Percentiles rank a stretch among this genome's conserved stretches.
Evolutionary conservation across 345 rosid genomes (phyloP).

Genomic region (Eucalyptus sp.): DNA sequence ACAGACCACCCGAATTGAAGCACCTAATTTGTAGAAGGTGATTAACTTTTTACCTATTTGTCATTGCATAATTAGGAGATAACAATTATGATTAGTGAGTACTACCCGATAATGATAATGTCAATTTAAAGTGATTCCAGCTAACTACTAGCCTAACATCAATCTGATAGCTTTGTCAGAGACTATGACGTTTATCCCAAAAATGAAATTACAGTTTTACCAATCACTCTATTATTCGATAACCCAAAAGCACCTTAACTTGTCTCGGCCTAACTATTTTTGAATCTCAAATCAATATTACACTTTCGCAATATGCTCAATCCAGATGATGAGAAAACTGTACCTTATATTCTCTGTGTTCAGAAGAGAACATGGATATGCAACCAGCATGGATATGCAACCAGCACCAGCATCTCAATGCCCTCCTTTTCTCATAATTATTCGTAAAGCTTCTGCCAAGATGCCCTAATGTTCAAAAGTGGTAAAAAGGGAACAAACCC

Average conservation of each 20-base stretch:
- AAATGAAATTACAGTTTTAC: neutral
- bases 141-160: neutral
- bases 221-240: neutral
- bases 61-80: neutral
- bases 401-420: neutral
- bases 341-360: neutral
- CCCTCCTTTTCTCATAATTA: neutral
- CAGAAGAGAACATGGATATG: neutral
- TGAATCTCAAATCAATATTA: neutral
- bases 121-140: neutral
- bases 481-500: neutral
- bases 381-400: neutral
- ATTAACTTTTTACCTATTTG: neutral
- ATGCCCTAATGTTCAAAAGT: neutral
- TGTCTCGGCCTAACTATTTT: neutral
- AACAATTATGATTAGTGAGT: neutral
- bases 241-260: neutral
- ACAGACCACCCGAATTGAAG: too few relatives aligned
- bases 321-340: neutral
- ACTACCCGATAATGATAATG: neutral
- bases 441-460: neutral
- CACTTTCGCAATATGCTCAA: neutral
- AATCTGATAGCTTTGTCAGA: neutral
- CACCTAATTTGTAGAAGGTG: neutral
- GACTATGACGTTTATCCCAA: neutral